phyloP scores from a whole-genome alignment of 257 asterid species.

The Salvia hispanica region DNA sequence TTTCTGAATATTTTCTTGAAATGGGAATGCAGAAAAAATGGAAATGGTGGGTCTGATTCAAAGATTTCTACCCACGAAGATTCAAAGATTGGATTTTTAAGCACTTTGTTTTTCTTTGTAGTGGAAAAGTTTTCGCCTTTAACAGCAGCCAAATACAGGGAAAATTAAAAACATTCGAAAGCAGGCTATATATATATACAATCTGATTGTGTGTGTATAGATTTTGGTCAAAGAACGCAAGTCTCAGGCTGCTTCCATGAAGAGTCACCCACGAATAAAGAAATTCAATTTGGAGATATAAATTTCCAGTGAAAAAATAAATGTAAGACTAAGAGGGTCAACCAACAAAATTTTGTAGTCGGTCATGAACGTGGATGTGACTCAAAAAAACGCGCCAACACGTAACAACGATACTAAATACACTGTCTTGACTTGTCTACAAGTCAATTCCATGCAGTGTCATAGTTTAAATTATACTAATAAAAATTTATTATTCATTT shows the following conservation, averaged over 20 bases:
- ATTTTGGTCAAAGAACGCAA: constrained; percentile 60
- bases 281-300: not conserved
- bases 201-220: not conserved
- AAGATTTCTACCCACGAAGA: constrained; percentile 36
- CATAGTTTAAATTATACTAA: no score
- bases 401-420: no score
- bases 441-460: no score
- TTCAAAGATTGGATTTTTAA: constrained; percentile 50
- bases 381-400: no score
- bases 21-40: constrained; percentile 35
- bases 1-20: constrained; percentile 34
- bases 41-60: constrained; percentile 35
- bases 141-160: not conserved
- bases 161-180: constrained; percentile 24
- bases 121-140: not conserved
- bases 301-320: no score
- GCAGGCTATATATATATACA: constrained; percentile 8
- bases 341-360: no score
- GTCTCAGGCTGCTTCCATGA: constrained; percentile 48
- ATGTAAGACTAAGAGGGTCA: no score
- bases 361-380: no score
- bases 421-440: no score
- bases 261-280: constrained; percentile 23
- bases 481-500: no score
- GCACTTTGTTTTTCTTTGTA: not conserved